Evolutionary conservation across 164 flowering plant genomes (phyloP).

Genomic region (Dillenia turbinata): DNA sequence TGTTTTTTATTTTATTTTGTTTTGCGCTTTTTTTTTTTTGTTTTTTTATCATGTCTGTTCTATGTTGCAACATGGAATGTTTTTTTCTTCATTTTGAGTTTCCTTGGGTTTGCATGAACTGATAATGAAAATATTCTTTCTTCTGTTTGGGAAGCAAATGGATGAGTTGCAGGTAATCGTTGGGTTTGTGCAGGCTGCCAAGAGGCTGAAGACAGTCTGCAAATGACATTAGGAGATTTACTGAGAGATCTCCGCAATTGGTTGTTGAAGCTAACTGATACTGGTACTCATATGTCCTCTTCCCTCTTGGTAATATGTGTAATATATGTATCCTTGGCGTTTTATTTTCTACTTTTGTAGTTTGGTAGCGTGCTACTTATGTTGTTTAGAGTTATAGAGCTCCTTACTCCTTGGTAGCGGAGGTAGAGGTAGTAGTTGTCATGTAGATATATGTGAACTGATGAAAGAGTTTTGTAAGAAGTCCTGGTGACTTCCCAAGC

Average conservation of each 20-base stretch:
- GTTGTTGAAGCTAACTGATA: slow-evolving; percentile 35
- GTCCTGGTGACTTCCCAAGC: slow-evolving; percentile 11
- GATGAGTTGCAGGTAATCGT: slow-evolving; percentile 95
- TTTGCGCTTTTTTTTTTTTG: too few species aligned
- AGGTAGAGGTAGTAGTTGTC: slow-evolving; percentile 9
- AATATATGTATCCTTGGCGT: slow-evolving; percentile 31
- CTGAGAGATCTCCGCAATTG: slow-evolving; percentile 8
- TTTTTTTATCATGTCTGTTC: too few species aligned
- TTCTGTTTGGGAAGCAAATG: slow-evolving; percentile 62
- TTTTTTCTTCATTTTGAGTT: neutral
- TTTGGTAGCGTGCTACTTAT: slow-evolving; percentile 14
- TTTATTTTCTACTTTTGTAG: slow-evolving; percentile 3
- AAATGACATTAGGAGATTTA: slow-evolving; percentile 32
- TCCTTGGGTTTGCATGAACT: neutral
- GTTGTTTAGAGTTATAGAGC: slow-evolving; percentile 18
- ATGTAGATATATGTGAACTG: slow-evolving; percentile 35
- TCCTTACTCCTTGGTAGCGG: neutral
- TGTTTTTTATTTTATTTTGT: too few species aligned
- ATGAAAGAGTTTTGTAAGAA: slow-evolving; percentile 12
- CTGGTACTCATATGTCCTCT: slow-evolving; percentile 19
- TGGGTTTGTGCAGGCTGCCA: slow-evolving; percentile 83
- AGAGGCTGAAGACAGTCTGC: slow-evolving; percentile 77
- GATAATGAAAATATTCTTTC: slow-evolving; percentile 1
- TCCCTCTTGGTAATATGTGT: slow-evolving; percentile 27
- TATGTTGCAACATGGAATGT: too few species aligned